Base-by-base conservation (phyloP, 352 stramenopile genomes). In the Stramenopiles sp. region DNA sequence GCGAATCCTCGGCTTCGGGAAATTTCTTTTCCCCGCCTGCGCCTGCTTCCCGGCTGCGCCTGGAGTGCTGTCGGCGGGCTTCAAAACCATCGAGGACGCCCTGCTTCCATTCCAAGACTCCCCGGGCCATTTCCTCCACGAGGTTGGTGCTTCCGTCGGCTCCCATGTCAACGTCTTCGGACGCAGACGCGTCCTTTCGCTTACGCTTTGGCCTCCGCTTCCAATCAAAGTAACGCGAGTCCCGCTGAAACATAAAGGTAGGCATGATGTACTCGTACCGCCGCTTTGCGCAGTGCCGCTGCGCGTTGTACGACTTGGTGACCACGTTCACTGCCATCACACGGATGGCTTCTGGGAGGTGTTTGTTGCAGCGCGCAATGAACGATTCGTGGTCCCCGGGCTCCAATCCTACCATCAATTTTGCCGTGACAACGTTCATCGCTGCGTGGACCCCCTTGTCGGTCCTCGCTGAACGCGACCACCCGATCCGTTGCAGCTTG, bases 301-400 rank as follows among this genome's bases (percentile, higher is more conserved):
- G 92, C 36, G 89, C 85, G 77, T 94, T 93, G 75, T 94, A 95
- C 75, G 88, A 91, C 76, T 93, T 94, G 49, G 86, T 92, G 69
- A 90, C 88, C 0, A 83, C 88, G 37, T 89, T 82, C 6, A 79
- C 35, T n/a, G 76, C 78, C 69, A 81, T 80, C 2, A 81, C 79
- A 53, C 86, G 85, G 76, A 95, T 94, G 76, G 92, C 85, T 31
- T 80, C 75, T 0, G 88, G 88, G 34, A 95, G 79, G 12, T 77
- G 76, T 0, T 49, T 73, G 68, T 95, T 94, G 3, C 92, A 83
- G n/a, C 83, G 82, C 0, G 77, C 78, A 0, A 91, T 33, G 43
- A 92, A 92, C 4, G 75, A 81, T 0, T 80, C 36, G 0, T 91
- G 76, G 25, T 82, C 74, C 73, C 92, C 85, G 34, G 89, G 84